A percentile compares a stretch with the other conserved stretches of the same genome.
phyloP scores from a whole-genome alignment of 1,139 yeast species.

The Pichia sp. region DNA sequence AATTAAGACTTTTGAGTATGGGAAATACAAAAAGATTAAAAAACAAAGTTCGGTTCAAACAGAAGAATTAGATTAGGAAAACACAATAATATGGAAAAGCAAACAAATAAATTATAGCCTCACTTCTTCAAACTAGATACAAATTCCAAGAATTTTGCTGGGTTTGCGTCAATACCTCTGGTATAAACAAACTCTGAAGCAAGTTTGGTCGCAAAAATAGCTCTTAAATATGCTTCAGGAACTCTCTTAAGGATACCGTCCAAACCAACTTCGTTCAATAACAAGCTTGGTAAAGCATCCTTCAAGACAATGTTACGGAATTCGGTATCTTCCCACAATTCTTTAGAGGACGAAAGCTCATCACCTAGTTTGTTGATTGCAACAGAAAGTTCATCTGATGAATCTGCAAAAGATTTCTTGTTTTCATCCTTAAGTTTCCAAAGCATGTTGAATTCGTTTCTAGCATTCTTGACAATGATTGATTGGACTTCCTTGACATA shows the following conservation, averaged over 20 bases:
- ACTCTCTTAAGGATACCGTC: conserved; percentile 68
- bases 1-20: neutral
- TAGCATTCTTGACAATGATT: conserved; percentile 72
- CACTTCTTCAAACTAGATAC: conserved; percentile 29
- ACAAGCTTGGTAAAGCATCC: conserved; percentile 74
- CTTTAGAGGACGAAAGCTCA: conserved; percentile 77
- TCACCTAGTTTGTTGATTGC: conserved; percentile 88
- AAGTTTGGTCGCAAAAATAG: conserved; percentile 84
- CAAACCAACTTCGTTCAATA: conserved; percentile 72
- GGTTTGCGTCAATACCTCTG: conserved; percentile 77
- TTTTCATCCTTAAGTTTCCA: conserved; percentile 73
- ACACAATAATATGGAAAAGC: neutral
- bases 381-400: conserved; percentile 80
- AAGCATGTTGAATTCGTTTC: conserved; percentile 77
- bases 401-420: conserved; percentile 67
- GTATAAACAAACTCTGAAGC: conserved; percentile 89
- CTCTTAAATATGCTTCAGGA: conserved; percentile 83
- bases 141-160: conserved; percentile 76
- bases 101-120: conserved; percentile 7
- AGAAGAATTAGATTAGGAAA: conserved; percentile 3
- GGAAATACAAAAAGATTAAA: conserved; percentile 2
- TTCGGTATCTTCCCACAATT: conserved; percentile 79
- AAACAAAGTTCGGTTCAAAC: neutral
- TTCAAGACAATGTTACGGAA: conserved; percentile 75
- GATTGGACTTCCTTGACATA: conserved; percentile 83